phyloP scores from a whole-genome alignment of 169 alveolate genomes.

The Eimeria tenella region DNA sequence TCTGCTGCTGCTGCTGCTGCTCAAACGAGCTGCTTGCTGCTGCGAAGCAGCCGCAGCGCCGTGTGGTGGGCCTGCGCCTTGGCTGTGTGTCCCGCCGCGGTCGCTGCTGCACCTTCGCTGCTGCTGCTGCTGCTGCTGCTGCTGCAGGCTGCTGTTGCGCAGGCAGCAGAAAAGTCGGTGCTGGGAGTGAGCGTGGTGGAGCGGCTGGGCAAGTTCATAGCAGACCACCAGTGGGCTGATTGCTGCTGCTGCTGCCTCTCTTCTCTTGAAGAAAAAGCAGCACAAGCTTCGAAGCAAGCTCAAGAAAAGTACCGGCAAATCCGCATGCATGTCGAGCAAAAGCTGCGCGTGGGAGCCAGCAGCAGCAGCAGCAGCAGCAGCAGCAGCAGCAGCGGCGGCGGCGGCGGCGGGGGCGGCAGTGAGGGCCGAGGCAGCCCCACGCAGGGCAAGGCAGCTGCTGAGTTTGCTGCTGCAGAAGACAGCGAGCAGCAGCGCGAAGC shows the following conservation, averaged over 20 bases:
- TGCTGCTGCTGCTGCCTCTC: conserved; percentile 33
- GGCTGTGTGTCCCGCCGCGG: neutral
- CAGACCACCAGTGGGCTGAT: conserved; percentile 4
- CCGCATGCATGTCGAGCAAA: neutral
- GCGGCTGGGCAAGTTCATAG: conserved; percentile 10
- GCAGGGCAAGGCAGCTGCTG: neutral
- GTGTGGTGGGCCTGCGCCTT: conserved; percentile 6
- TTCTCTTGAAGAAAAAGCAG: neutral
- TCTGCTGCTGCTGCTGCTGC: neutral
- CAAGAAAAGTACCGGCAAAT: conserved; percentile 9
- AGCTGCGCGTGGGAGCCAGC: conserved; percentile 4
- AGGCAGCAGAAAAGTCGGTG: conserved; percentile 68
- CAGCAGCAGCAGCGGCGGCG: conserved; percentile 12
- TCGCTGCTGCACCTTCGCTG: neutral
- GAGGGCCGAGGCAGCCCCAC: neutral
- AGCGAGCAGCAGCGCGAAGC: neutral
- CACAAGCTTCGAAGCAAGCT: neutral
- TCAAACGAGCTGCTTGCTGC: neutral
- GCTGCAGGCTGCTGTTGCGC: conserved; percentile 66
- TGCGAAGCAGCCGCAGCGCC: neutral
- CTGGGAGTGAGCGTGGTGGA: conserved; percentile 51
- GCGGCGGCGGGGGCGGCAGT: neutral
- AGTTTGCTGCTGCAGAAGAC: neutral
- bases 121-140: neutral
- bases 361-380: neutral